Evolutionary conservation across 2,329 filamentous ascomycete genomes (phyloP).

Genomic region (Trichoderma gracile): DNA sequence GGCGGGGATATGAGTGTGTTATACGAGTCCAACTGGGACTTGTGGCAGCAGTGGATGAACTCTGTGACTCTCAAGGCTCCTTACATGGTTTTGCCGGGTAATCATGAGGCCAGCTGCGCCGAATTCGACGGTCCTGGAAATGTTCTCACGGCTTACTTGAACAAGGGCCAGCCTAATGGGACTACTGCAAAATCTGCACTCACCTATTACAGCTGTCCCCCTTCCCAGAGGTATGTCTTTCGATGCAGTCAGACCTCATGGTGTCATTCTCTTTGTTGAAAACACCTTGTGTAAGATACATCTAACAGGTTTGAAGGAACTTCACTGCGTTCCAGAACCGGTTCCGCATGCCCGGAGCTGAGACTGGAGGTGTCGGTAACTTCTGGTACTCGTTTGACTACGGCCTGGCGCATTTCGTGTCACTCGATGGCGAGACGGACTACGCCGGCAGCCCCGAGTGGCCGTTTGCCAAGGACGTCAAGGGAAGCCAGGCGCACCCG

Average conservation of each 20-base stretch:
- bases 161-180: background rate
- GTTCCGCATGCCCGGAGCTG: slow-evolving; percentile 13
- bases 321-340: slow-evolving; percentile 18
- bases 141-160: slow-evolving; percentile 11
- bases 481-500: slow-evolving; percentile 5
- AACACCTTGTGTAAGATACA: background rate
- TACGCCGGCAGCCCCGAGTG: slow-evolving; percentile 15
- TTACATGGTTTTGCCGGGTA: slow-evolving; percentile 16
- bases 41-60: slow-evolving; percentile 21
- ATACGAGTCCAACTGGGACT: slow-evolving; percentile 17
- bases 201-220: slow-evolving; percentile 13
- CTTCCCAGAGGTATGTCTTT: slow-evolving; percentile 9
- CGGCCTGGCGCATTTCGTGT: slow-evolving; percentile 10
- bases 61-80: background rate
- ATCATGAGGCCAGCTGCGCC: slow-evolving; percentile 9
- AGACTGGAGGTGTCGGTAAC: slow-evolving; percentile 18
- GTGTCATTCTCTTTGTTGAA: no score
- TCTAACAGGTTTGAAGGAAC: background rate
- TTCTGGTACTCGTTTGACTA: slow-evolving; percentile 21
- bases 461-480: slow-evolving; percentile 13
- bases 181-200: slow-evolving; percentile 6
- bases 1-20: slow-evolving; percentile 16
- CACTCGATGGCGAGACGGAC: slow-evolving; percentile 10
- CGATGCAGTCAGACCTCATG: no score
- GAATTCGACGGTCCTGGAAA: slow-evolving; percentile 18